Base-by-base conservation (phyloP, 2,329 filamentous ascomycete species). In the Talaromyces sp. region DNA sequence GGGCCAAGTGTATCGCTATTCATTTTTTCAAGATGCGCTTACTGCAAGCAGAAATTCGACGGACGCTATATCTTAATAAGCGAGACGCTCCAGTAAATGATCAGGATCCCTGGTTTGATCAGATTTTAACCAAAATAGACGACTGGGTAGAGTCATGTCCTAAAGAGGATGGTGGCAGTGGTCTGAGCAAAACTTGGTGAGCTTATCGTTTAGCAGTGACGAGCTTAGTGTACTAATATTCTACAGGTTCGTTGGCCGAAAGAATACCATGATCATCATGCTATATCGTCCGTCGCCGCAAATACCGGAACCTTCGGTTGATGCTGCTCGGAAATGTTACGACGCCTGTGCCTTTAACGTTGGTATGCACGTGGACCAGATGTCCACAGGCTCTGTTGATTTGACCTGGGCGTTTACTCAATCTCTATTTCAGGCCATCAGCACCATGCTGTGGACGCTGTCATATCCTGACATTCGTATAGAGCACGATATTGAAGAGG, bases 381-480 rank as follows among this genome's bases (percentile, higher is more conserved):
- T 97, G 73, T 86, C 89, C 69, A 88, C 85, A 16, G 85, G 86
- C 14, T 88, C 88, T 24, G 87, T 95, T 11, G 94, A 97, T 73
- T 84, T 97, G 66, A 97, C 93, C 0, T 98, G 94, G 94, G 89
- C 97, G 50, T 97, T 97, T 73, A 87, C 96, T 1, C 85, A 97
- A 66, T 89, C 90, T 22, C 85, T 98, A 47, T 97, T 96, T 80
- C 95, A 96, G 87, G 89, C 91, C 4, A 85, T 98, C 65, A 97
- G 97, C 74, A 93, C 92, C 5, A 86, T 97, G 59, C 84, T 99
- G 0, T 99, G 95, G 95, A 88, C 91, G 1, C 85, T 96, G 8
- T 96, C 93, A 1, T 97, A 96, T 73, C 85, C 89, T 3, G 90
- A 94, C 69, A 89, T 98, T 27, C 89, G 95, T 54, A 85, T 86